A percentile compares a stretch with the other conserved stretches of the same genome.
Conservation (phyloP, 805 yeast species). For the Myxozyma vanderwaltii region DNA sequence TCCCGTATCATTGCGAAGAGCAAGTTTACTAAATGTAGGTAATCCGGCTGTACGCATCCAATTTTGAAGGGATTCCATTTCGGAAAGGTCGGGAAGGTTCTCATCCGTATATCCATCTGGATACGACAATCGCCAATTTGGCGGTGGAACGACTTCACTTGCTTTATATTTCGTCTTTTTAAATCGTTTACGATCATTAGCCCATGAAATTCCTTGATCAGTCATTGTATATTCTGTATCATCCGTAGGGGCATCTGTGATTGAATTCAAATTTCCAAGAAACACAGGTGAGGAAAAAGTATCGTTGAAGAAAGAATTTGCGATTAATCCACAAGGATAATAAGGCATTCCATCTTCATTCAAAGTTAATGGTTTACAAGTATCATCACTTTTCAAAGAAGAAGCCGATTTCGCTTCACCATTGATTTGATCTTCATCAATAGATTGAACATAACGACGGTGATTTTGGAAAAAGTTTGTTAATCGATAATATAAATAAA, state of each 20-base stretch:
- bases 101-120: slow-evolving; percentile 88
- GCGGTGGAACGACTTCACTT: slow-evolving; percentile 85
- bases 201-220: slow-evolving; percentile 78
- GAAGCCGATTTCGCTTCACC: slow-evolving; percentile 66
- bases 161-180: slow-evolving; percentile 70
- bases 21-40: slow-evolving; percentile 83
- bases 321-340: slow-evolving; percentile 95
- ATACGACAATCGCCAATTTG: slow-evolving; percentile 76
- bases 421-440: slow-evolving; percentile 74
- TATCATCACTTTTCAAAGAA: slow-evolving; percentile 51
- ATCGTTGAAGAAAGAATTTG: slow-evolving; percentile 87
- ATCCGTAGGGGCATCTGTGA: slow-evolving; percentile 39
- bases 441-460: slow-evolving; percentile 86
- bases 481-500: slow-evolving; percentile 78
- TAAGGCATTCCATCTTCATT: slow-evolving; percentile 58
- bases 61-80: slow-evolving; percentile 84
- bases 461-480: slow-evolving; percentile 95
- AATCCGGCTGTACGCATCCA: slow-evolving; percentile 99
- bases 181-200: slow-evolving; percentile 69
- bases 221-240: slow-evolving; percentile 47
- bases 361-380: slow-evolving; percentile 67
- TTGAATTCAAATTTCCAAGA: slow-evolving; percentile 35
- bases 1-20: slow-evolving; percentile 66
- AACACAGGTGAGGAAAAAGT: slow-evolving; percentile 60
- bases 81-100: slow-evolving; percentile 73